Base-by-base conservation (phyloP, 345 rosid species). In the Eucalyptus sideroxylon region DNA sequence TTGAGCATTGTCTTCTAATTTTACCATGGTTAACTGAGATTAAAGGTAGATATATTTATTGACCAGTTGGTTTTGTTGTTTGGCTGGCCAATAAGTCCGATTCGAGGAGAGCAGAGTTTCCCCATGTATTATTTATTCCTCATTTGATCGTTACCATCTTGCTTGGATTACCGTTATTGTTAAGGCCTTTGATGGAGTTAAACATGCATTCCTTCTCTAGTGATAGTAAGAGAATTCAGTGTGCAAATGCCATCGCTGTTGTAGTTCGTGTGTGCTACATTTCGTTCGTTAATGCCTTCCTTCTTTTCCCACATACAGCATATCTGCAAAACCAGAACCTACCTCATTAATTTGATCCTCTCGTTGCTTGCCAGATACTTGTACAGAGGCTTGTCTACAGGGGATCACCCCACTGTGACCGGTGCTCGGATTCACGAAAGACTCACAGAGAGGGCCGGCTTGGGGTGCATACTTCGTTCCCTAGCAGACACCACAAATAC, bases 351-450 rank as follows among this genome's bases (percentile, higher is more conserved):
- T 65, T 65, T n/a, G 37, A 65, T 65, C 21, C 26, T 37, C n/a
- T 44, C 3, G 21, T 34, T 60, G 47, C 37, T 31, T 89, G 72
- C 69, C 92, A 96, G 97, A 96, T 97, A 97, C 92, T 89, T 95
- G 88, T 96, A 98, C 87, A 93, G 99, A 93, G 98, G 99, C 26
- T 94, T 98, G 91, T 96, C 98, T 19, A 95, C 99, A 17, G 98
- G 97, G 44, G 98, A 98, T 93, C 93, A 97, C 88, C 99, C 99
- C 42, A 96, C 99, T 37, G 96, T 98, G 56, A 98, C 97, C 82
- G 96, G 86, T 97, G 98, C 92, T 93, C 96, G 94, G 83, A 97
- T 98, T 91, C 99, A 98, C 69, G 98, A 95, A 92, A 97, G 96
- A 90, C 93, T 97, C 87, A 96, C 97, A 1, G 99, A 95, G 93